Evolutionary conservation across 345 rosid genomes (phyloP), one percentile per base, ranked within the genome.

Genomic region (Psidium friedrichsthalianum): DNA sequence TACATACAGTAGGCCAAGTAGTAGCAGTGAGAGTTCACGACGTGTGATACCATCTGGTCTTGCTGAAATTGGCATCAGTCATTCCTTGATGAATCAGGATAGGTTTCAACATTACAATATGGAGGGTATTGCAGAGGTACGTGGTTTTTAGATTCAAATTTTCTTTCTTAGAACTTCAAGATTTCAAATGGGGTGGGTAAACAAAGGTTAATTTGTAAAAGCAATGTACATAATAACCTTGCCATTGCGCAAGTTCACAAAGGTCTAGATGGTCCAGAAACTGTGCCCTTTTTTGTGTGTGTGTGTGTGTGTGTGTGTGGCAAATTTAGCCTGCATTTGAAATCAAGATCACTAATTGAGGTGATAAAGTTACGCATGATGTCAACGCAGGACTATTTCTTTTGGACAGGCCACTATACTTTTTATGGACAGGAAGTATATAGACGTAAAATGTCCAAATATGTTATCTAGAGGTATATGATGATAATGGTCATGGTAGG

Each of bases 91-190:
- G 21, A 94, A 91, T 85, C 89, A 86, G 53, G 96, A 93, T 74
- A 91, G 92, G 88, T 93, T 93, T 86, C 89, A 85, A 54, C 91
- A 86, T 84, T 95, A 91, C 90, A 92, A 87, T 88, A 89, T 93
- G 92, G 96, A 94, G 87, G 99, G 96, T 74, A 92, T 96, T 90
- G 95, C 98, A 16, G 99, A 95, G 99, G 99, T 97, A 91, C 52
- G 44, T 86, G 42, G 76, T 80, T 74, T 5, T 47, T 40, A 18
- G 47, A 47, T 69, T 69, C 25, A 18, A 2, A 3, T 61, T 36
- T 32, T 69, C 20, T 64, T 64, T 56, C 1, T 8, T 5, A 69
- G 40, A 69, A 2, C 13, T 18, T 69, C 24, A 36, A 4, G 80
- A 36, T 69, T 69, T 36, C 25, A 69, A 69, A 69, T 69, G 78